These are phyloP conservation scores for Populus tremula DNA, from an alignment of 345 rosid genomes.

Conservation along the genomic window DNA sequence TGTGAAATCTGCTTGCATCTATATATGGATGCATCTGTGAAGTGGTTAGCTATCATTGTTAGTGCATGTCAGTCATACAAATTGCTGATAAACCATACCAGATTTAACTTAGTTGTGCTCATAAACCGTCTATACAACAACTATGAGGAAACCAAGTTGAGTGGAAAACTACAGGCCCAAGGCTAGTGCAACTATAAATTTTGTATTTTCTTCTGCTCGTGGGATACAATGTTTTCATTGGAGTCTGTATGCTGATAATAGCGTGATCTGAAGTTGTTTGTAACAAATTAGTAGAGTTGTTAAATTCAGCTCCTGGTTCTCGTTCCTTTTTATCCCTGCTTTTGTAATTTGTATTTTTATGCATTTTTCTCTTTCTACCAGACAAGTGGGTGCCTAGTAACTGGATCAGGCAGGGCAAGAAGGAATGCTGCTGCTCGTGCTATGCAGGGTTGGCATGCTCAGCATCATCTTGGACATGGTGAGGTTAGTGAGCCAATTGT, in stretches of 20 bases:
- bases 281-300: not conserved
- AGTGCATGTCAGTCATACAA: not conserved
- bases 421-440: conserved; percentile 87
- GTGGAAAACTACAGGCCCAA: not conserved
- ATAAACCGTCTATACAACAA: not conserved
- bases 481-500: conserved; percentile 55
- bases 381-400: conserved; percentile 46
- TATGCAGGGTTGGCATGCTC: conserved; percentile 89
- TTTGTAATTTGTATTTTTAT: not conserved
- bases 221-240: not conserved
- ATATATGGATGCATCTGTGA: not conserved
- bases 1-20: not conserved
- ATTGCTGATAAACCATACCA: not conserved
- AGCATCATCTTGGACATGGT: conserved; percentile 63
- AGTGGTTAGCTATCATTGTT: not conserved
- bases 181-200: not conserved
- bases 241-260: not conserved
- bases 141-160: not conserved
- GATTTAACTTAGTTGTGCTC: not conserved
- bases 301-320: not conserved
- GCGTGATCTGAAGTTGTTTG: not conserved
- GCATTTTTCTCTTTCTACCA: conserved; percentile 16
- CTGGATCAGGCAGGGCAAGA: conserved; percentile 68
- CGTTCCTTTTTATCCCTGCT: not conserved
- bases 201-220: not conserved